A percentile compares a stretch with the other conserved stretches of the same genome.
phyloP scores from a whole-genome alignment of 2,329 filamentous ascomycete genomes.

The Amauroascus niger region DNA sequence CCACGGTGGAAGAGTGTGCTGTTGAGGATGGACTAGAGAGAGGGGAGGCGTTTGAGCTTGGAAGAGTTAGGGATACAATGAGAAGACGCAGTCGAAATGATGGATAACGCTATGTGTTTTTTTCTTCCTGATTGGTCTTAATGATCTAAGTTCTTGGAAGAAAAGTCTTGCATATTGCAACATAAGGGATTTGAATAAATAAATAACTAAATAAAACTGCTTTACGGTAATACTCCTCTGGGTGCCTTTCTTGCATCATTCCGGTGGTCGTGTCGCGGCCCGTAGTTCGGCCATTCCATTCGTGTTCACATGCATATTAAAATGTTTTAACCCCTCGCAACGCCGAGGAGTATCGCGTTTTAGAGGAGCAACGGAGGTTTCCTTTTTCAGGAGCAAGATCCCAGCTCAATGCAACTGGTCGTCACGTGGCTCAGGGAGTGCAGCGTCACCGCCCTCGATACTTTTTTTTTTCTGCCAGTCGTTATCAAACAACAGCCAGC shows the following conservation, averaged over 20 bases:
- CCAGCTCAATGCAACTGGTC: background rate
- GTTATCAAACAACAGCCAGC: no score
- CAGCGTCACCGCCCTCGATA: background rate
- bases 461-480: conserved; percentile 6
- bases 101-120: background rate
- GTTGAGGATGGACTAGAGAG: conserved; percentile 35
- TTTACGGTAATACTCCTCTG: no score
- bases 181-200: background rate
- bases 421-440: background rate
- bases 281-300: no score
- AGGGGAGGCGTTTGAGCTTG: conserved; percentile 34
- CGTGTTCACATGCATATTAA: no score
- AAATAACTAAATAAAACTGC: background rate
- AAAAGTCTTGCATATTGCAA: background rate
- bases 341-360: no score
- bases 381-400: background rate
- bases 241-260: no score
- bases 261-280: no score
- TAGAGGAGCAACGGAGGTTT: no score
- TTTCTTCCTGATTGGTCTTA: no score
- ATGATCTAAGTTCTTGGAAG: no score
- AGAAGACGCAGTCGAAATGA: conserved; percentile 26
- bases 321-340: no score
- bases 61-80: conserved; percentile 20
- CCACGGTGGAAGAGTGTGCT: conserved; percentile 23